These are phyloP conservation scores for Hypomontagnella submonticulosa DNA, from an alignment of 495 filamentous ascomycete genomes.

Conservation along the genomic window DNA sequence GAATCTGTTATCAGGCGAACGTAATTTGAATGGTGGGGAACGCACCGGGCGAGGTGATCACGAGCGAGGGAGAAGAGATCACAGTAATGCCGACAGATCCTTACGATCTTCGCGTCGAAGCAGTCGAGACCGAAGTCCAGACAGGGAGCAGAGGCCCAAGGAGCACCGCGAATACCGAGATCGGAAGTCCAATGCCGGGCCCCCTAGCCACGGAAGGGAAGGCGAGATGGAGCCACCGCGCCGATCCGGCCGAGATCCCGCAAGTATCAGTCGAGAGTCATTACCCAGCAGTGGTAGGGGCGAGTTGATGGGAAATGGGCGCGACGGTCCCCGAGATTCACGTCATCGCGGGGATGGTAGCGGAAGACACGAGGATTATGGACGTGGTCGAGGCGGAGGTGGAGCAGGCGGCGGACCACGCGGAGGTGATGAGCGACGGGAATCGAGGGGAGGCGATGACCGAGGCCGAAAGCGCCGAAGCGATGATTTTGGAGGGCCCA, in stretches of 20 bases:
- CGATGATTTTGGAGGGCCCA: conserved; percentile 51
- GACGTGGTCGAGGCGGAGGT: conserved; percentile 47
- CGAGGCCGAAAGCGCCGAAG: conserved; percentile 53
- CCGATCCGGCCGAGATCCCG: conserved; percentile 48
- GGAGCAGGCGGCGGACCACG: conserved; percentile 33
- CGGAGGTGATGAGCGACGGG: conserved; percentile 47
- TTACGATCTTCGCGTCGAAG: conserved; percentile 54
- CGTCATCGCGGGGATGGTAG: conserved; percentile 49
- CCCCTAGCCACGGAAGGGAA: conserved; percentile 43
- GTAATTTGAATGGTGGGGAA: conserved; percentile 50
- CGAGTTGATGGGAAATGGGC: conserved; percentile 48
- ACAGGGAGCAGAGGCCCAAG: conserved; percentile 53
- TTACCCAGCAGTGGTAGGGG: conserved; percentile 46
- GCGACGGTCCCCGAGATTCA: conserved; percentile 47
- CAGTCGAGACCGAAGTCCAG: conserved; percentile 56
- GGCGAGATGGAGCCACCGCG: conserved; percentile 48
- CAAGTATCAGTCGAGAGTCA: conserved; percentile 35
- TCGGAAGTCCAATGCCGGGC: conserved; percentile 47
- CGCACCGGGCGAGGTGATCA: conserved; percentile 53
- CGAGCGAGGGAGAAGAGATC: conserved; percentile 58
- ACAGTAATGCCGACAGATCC: conserved; percentile 56
- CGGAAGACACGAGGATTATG: conserved; percentile 48
- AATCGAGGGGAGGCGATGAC: conserved; percentile 44
- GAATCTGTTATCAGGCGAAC: conserved; percentile 45
- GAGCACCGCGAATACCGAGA: conserved; percentile 53